Percentiles rank a stretch among this genome's conserved stretches.
Conservation (phyloP, 306 rosid species). For the Castanea sativa region DNA sequence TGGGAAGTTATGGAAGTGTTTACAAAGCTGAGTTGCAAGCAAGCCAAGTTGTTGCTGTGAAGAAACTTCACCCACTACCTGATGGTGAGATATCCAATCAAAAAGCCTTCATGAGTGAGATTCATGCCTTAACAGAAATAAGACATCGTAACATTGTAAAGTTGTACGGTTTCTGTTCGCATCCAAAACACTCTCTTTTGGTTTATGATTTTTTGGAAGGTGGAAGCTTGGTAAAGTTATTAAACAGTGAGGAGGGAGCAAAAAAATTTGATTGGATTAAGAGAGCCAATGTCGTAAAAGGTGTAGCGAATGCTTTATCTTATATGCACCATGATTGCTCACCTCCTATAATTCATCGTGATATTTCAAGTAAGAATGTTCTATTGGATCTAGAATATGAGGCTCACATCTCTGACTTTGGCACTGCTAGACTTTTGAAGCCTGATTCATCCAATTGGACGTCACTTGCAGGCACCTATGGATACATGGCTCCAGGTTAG, state of each 20-base stretch:
- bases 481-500: too few species aligned
- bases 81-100: not conserved
- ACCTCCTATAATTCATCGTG: too few species aligned
- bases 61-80: slow-evolving; percentile 17
- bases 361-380: too few species aligned
- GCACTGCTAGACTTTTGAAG: too few species aligned
- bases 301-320: slow-evolving; percentile 35
- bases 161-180: slow-evolving; percentile 20
- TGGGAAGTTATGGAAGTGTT: slow-evolving; percentile 31
- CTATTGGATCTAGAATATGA: too few species aligned
- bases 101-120: slow-evolving; percentile 22
- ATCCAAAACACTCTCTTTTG: not conserved
- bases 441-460: too few species aligned
- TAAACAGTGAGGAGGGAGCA: slow-evolving; percentile 3
- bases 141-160: slow-evolving; percentile 26
- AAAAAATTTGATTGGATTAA: slow-evolving; percentile 18
- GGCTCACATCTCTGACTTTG: too few species aligned
- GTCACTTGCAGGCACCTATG: too few species aligned
- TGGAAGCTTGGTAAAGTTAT: slow-evolving; percentile 10
- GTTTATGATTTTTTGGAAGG: slow-evolving; percentile 7
- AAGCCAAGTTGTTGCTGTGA: slow-evolving; percentile 32
- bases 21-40: slow-evolving; percentile 20
- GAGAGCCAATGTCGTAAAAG: slow-evolving; percentile 33
- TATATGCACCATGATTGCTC: slow-evolving; percentile 22
- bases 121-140: slow-evolving; percentile 14